Percentiles rank a stretch among this genome's conserved stretches.
phyloP scores from a whole-genome alignment of 2,329 filamentous ascomycete genomes.

The Fusarium torulosum region DNA sequence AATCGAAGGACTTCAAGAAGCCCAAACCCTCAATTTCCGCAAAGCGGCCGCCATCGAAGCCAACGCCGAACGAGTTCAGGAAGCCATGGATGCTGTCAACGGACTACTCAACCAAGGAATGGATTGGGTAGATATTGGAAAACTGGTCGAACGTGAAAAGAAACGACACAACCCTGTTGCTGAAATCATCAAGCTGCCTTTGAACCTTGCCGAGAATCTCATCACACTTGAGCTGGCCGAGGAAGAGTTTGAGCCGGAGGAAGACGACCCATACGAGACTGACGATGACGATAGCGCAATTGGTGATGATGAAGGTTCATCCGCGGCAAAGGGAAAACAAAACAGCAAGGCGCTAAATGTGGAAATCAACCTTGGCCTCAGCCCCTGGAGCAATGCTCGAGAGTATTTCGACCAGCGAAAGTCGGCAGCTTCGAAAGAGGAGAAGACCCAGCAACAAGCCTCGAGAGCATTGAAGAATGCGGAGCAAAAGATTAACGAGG shows the following conservation, averaged over 20 bases:
- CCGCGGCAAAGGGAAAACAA: constrained; percentile 55
- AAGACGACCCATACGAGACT: constrained; percentile 71
- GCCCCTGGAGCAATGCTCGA: constrained; percentile 89
- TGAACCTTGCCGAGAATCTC: constrained; percentile 91
- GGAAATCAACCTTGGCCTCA: constrained; percentile 85
- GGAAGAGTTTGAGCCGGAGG: constrained; percentile 72
- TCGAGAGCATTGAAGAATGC: constrained; percentile 87
- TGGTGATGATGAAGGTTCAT: constrained; percentile 53
- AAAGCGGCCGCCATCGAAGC: constrained; percentile 93
- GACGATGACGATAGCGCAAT: constrained; percentile 71
- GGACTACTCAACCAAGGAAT: constrained; percentile 92
- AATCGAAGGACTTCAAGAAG: constrained; percentile 84
- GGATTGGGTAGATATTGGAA: constrained; percentile 95
- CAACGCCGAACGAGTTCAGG: constrained; percentile 90
- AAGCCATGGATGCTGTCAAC: constrained; percentile 92
- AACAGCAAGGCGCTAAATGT: constrained; percentile 73
- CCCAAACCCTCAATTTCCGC: constrained; percentile 83
- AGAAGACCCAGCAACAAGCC: constrained; percentile 86
- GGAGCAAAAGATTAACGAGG: constrained; percentile 86
- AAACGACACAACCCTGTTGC: constrained; percentile 85
- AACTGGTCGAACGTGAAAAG: constrained; percentile 89
- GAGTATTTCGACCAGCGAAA: constrained; percentile 94
- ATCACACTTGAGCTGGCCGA: constrained; percentile 85
- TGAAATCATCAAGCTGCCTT: constrained; percentile 83
- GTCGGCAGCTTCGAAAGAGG: constrained; percentile 84